Evolutionary conservation across 352 stramenopile genomes (phyloP), one percentile per base, ranked within the genome.

Genomic region (Plasmopara viticola): DNA sequence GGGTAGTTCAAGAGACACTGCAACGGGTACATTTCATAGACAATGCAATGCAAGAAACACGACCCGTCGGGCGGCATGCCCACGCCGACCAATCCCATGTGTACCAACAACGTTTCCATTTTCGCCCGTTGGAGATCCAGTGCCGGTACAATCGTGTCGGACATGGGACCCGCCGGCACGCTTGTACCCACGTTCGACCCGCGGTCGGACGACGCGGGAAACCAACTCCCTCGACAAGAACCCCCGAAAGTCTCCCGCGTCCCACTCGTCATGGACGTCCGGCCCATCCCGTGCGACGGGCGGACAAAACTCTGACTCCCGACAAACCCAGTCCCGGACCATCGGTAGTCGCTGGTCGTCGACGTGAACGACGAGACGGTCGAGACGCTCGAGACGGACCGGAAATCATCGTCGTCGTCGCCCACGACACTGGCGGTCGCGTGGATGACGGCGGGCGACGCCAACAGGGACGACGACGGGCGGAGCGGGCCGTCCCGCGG

Each of bases 11-110:
- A 58, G 43, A 92, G 67, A 52, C 72, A 90, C 52, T 89, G 80
- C 14, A 92, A 56, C 45, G 81, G 81, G 48, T 86, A 92, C 72
- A 92, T 87, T 40, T 92, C 81, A 60, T 90, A 92, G 17, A 92
- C 78, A 52, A 92, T 63, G 50, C 81, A 92, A 61, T 92, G 81
- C 38, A 92, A 68, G 53, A 92, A 53, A 48, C 81, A 92, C 6
- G 81, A 92, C 10, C 81, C 81, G 47, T 92, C 81, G 2, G 81
- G 81, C 0, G 81, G 81, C 81, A 92, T 92, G 12, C 81, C 78
- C 0, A 92, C 81, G 47, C 81, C 81, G 45, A 84, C 62, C 1
- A 92, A 64, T 0, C 77, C 81, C 17, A 69, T 53, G 42, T 82
- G 66, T 20, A 83, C 51, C 14, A 92, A 64, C 48, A 84, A 69